phyloP scores from a whole-genome alignment of 352 stramenopile species.

The Phytophthora boehmeriae region DNA sequence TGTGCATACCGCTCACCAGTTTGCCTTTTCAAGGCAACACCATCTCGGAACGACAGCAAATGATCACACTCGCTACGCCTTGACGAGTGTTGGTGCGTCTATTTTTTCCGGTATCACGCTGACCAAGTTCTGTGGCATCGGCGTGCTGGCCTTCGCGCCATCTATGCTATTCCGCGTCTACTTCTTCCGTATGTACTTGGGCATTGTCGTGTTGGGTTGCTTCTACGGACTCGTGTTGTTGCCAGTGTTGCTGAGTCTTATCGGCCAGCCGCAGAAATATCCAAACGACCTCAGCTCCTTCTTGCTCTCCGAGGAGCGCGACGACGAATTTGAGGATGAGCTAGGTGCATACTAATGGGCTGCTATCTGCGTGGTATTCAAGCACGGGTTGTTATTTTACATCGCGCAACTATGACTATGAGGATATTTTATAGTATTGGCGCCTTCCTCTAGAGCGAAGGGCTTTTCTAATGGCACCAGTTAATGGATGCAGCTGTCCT shows the following conservation, averaged over 20 bases:
- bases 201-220: slow-evolving; percentile 85
- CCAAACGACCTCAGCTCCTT: slow-evolving; percentile 76
- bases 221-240: slow-evolving; percentile 86
- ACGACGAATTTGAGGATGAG: slow-evolving; percentile 62
- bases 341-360: slow-evolving; percentile 1
- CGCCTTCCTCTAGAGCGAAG: too few relatives aligned
- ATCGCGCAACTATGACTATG: too few relatives aligned
- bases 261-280: slow-evolving; percentile 55
- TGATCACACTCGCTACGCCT: slow-evolving; percentile 75
- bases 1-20: slow-evolving; percentile 87
- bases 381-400: too few relatives aligned
- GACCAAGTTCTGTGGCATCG: slow-evolving; percentile 92
- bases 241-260: slow-evolving; percentile 81
- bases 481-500: too few relatives aligned
- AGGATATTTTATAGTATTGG: too few relatives aligned
- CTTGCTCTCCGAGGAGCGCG: slow-evolving; percentile 68
- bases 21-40: slow-evolving; percentile 64
- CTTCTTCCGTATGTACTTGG: slow-evolving; percentile 94
- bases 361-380: too few relatives aligned
- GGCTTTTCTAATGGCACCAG: too few relatives aligned
- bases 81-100: slow-evolving; percentile 77
- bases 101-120: slow-evolving; percentile 93
- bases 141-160: slow-evolving; percentile 88
- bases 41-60: slow-evolving; percentile 50
- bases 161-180: slow-evolving; percentile 93